Evolutionary conservation across 2,329 filamentous ascomycete genomes (phyloP), one percentile per base, ranked within the genome.

Genomic region (Aspergillus thermomutatus): DNA sequence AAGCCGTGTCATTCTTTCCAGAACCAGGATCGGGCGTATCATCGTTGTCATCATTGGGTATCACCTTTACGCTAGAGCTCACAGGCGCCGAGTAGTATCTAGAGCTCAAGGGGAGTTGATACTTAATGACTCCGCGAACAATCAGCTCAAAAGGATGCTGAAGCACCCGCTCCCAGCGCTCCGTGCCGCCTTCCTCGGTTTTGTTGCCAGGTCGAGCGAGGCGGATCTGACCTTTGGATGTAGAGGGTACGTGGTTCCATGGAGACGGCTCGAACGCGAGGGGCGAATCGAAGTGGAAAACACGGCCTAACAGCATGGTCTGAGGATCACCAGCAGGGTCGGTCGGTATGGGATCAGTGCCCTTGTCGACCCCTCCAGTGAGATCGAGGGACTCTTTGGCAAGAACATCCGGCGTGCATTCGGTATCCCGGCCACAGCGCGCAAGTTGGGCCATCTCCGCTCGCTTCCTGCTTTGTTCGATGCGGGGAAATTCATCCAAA

Each of bases 61-160:
- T 61, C 1, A 79, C 72, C 40, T 69, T 73, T 49, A 77, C 65
- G 43, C 70, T 77, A 41, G 75, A 74, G 54, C 72, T 77, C 58
- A 79, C 63, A 69, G 78, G 66, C 3, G 81, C 81, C n/a, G 78
- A 83, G 64, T 80, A 77, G 45, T 77, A 76, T 17, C 79, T 76
- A 3, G 82, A 83, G 58, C 79, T 83, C 54, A 88, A 75, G 7
- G 85, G 85, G 3, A 87, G 75, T 60, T 84, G 81, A 68, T 99
- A 99, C 69, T 92, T 92, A 64, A 99, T 81, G 14, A 94, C 89
- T 23, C 94, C 94, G 65, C 94, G 88, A 45, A 99, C 84, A 59
- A 97, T 93, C 50, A 99, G 82, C 64, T 97, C 91, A 65, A 97
- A 99, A 47, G 93, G 90, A 72, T 97, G 90, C 62, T 95, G 86